These are phyloP conservation scores for Sugiyamaella smithiae DNA, from an alignment of 805 yeast species.

Conservation along the genomic window DNA sequence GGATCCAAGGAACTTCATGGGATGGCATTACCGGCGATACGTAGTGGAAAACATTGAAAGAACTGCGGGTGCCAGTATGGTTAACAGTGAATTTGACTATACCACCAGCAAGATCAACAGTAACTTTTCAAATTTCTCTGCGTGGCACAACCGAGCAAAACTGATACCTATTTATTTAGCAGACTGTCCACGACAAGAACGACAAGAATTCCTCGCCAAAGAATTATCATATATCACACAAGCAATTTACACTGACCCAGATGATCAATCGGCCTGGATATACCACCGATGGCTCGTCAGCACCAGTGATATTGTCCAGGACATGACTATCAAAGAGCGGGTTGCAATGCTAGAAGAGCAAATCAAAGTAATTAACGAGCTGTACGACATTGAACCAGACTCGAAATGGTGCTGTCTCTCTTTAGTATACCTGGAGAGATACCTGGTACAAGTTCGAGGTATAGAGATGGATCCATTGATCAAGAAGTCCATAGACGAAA, in stretches of 20 bases:
- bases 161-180: conserved; percentile 46
- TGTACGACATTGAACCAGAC: conserved; percentile 69
- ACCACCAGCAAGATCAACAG: conserved; percentile 75
- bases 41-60: conserved; percentile 44
- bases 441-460: conserved; percentile 27
- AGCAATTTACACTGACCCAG: conserved; percentile 90
- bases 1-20: conserved; percentile 88
- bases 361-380: conserved; percentile 50
- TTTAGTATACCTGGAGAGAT: conserved; percentile 43
- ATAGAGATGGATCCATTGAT: conserved; percentile 13
- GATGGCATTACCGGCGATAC: conserved; percentile 89
- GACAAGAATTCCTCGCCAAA: conserved; percentile 40
- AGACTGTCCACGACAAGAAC: conserved; percentile 19
- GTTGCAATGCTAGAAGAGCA: conserved; percentile 44
- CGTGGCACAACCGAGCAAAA: conserved; percentile 88
- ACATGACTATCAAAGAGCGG: conserved; percentile 35
- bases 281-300: conserved; percentile 76
- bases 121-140: conserved; percentile 89
- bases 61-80: conserved; percentile 31
- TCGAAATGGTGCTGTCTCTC: conserved; percentile 74
- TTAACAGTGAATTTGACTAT: conserved; percentile 62
- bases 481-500: conserved; percentile 31
- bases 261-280: conserved; percentile 91
- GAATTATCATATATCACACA: conserved; percentile 72
- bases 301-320: conserved; percentile 31